These are phyloP conservation scores for Volvox reticuliferus DNA, from an alignment of 139 green algal genomes.

Conservation along the genomic window DNA sequence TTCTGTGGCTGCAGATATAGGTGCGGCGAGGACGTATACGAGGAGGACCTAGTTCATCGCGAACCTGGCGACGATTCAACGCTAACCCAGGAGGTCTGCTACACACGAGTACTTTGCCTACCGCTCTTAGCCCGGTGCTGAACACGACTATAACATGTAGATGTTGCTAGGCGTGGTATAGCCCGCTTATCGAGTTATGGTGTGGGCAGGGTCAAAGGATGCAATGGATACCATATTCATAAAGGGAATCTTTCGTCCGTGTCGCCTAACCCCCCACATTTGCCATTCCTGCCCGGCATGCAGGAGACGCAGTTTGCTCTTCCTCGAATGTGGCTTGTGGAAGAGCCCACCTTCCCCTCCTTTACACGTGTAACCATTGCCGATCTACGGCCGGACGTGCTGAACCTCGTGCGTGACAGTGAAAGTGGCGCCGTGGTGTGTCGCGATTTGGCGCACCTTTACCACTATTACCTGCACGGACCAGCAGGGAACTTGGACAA, in stretches of 20 bases:
- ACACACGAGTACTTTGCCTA: not conserved
- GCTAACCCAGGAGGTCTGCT: slow-evolving; percentile 48
- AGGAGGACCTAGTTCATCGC: slow-evolving; percentile 81
- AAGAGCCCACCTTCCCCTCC: slow-evolving; percentile 31
- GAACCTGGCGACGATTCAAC: slow-evolving; percentile 68
- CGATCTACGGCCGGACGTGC: slow-evolving; percentile 61
- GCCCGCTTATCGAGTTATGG: not conserved
- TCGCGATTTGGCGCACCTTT: slow-evolving; percentile 84
- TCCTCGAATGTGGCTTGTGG: slow-evolving; percentile 6
- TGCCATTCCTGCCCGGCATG: not conserved
- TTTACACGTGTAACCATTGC: slow-evolving; percentile 82
- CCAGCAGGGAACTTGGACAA: slow-evolving; percentile 64
- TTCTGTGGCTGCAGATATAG: slow-evolving; percentile 62
- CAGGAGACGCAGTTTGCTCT: slow-evolving; percentile 62
- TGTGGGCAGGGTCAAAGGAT: not conserved
- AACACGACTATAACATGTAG: not conserved
- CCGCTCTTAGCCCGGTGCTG: not conserved
- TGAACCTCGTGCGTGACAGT: slow-evolving; percentile 61
- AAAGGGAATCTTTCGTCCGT: not conserved
- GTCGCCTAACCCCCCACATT: not conserved
- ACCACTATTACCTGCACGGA: slow-evolving; percentile 92
- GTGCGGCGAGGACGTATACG: slow-evolving; percentile 76
- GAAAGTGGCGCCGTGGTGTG: slow-evolving; percentile 51
- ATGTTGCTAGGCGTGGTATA: not conserved
- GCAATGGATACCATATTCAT: not conserved